Base-by-base conservation (phyloP, 768 basidiomycete genomes). In the Vararia minispora region DNA sequence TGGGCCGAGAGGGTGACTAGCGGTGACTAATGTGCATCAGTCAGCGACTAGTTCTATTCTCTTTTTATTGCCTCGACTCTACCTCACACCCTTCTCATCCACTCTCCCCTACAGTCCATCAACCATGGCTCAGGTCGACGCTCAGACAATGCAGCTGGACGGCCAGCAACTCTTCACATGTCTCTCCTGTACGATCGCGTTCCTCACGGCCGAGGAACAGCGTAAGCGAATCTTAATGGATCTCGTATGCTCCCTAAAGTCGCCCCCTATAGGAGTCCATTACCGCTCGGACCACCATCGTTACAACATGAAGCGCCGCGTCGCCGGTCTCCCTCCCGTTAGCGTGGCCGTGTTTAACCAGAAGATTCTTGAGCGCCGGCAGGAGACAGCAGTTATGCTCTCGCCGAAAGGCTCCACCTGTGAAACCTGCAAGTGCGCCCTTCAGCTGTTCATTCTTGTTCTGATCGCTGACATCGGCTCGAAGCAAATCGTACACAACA, bases 241-340 rank as follows among this genome's bases (percentile, higher is more conserved):
- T 7, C 5, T n/a, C 24, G 2, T 17, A 17, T 4, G 18, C 23
- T 38, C 30, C n/a, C 20, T 29, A 22, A 37, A 13, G 25, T 47
- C 16, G 32, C 35, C 28, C 14, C 30, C 20, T 49, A 11, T 49
- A 88, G 85, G 94, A 42, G 61, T 64, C 0, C 95, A 99, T 56
- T 97, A 94, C 59, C 76, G 78, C 46, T 87, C 88, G 18, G 95
- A 99, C 59, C 84, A 86, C 58, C 95, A 99, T 63, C 70, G 91
- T 37, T 99, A 99, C 63, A 99, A 99, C 55, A 89, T 97, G 79
- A 94, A 94, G 67, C 83, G 92, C 47, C 78, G 90, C 21, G 85
- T 98, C 13, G 92, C 94, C 2, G 76, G 72, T 5, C 71, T 99
- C 2, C 83, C 88, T 7, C 91, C 94, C 2, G 76, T 99, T 51